Percentiles rank a stretch among this genome's conserved stretches.
Conservation (phyloP, 2,329 filamentous ascomycete species). For the Talaromyces sp. region DNA sequence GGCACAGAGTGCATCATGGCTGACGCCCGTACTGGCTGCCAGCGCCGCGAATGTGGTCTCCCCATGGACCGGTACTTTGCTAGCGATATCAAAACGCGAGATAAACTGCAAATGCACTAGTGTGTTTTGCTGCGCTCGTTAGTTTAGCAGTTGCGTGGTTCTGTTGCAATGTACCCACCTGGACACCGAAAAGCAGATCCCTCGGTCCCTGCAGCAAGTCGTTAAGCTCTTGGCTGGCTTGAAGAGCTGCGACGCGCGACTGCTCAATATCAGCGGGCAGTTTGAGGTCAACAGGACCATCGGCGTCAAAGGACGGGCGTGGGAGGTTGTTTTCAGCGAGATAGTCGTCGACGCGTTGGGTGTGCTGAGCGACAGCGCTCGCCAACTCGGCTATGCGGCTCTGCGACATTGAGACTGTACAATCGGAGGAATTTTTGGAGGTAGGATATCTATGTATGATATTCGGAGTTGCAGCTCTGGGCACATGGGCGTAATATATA, state of each 20-base stretch:
- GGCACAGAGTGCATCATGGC: neutral
- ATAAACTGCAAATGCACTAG: slow-evolving; percentile 1
- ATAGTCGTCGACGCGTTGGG: neutral
- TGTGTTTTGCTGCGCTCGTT: neutral
- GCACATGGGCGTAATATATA: too few relatives aligned
- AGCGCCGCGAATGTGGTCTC: slow-evolving; percentile 3
- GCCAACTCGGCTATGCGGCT: slow-evolving; percentile 7
- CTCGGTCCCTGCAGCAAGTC: slow-evolving; percentile 6
- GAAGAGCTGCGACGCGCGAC: neutral
- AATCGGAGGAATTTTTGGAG: too few relatives aligned
- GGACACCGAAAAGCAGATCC: slow-evolving; percentile 1
- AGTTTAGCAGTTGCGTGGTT: neutral
- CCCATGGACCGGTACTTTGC: slow-evolving; percentile 2
- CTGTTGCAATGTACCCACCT: neutral
- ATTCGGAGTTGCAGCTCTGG: too few relatives aligned
- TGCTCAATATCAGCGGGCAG: slow-evolving; percentile 1
- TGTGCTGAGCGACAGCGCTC: neutral
- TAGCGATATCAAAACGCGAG: slow-evolving; percentile 5
- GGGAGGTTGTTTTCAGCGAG: slow-evolving; percentile 4
- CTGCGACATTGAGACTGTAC: neutral
- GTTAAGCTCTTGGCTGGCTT: slow-evolving; percentile 8
- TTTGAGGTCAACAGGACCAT: neutral
- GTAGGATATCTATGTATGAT: too few relatives aligned
- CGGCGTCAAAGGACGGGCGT: slow-evolving; percentile 5
- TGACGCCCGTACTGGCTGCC: neutral